Conservation (phyloP, 148 eudicot species). For the Gaultheria prostrata region DNA sequence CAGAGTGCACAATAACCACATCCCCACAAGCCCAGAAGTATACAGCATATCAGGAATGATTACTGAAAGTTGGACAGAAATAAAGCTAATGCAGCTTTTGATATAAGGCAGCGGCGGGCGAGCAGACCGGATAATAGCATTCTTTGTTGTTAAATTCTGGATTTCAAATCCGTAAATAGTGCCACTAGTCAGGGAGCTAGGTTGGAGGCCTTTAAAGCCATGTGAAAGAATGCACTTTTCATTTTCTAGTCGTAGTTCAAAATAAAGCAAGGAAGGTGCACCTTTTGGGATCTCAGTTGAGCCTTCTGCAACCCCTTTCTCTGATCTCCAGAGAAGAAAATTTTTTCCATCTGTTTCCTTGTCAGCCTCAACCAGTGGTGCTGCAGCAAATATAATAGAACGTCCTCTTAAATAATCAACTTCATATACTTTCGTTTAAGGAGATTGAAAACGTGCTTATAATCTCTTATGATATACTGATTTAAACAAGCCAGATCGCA, state of each 20-base stretch:
- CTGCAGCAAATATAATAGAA: constrained; percentile 44
- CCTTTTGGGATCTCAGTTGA: constrained; percentile 93
- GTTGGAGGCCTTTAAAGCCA: neutral
- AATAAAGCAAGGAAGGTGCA: constrained; percentile 16
- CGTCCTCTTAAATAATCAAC: neutral
- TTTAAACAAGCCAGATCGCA: neutral
- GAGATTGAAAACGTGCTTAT: neutral
- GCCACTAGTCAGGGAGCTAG: no score
- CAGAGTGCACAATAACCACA: neutral
- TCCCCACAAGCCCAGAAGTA: neutral
- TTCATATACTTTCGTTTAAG: neutral
- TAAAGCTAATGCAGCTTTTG: neutral
- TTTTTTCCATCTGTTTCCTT: constrained; percentile 74
- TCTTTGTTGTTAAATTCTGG: neutral
- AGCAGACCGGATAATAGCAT: neutral
- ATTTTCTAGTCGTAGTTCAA: neutral
- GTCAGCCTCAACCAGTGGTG: constrained; percentile 89
- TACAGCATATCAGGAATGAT: neutral
- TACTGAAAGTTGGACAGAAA: neutral
- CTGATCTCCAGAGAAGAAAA: constrained; percentile 83
- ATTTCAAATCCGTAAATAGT: neutral
- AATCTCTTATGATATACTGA: neutral
- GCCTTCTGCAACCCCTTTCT: constrained; percentile 97
- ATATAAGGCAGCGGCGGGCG: neutral
- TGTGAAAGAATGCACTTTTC: neutral